Evolutionary conservation across 1,139 yeast species (phyloP).

Genomic region (Tardiomyces blankii): DNA sequence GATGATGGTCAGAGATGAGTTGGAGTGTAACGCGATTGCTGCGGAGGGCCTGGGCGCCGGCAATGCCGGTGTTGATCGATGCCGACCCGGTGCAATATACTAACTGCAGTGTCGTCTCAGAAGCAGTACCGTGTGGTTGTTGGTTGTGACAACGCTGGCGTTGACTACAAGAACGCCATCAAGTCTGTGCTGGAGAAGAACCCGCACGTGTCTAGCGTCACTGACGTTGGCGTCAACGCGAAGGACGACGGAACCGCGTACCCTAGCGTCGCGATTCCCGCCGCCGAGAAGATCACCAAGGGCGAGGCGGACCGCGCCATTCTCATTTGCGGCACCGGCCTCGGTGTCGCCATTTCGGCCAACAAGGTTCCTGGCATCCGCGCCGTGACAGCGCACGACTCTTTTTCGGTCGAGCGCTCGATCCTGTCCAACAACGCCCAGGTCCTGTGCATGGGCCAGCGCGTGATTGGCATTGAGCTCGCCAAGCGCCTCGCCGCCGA

Average conservation of each 20-base stretch:
- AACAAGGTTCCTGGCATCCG: conserved; percentile 37
- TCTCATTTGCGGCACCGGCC: conserved; percentile 37
- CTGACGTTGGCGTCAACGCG: conserved; percentile 31
- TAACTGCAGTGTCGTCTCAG: background rate
- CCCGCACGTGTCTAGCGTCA: conserved; percentile 26
- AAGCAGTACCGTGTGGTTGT: conserved; percentile 20
- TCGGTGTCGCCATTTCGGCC: conserved; percentile 38
- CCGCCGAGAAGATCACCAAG: conserved; percentile 30
- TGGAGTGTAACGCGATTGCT: too few relatives aligned
- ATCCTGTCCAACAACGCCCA: conserved; percentile 35
- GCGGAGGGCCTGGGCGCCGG: too few relatives aligned
- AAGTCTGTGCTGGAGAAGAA: conserved; percentile 27
- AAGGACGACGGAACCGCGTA: conserved; percentile 26
- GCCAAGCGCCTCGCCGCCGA: conserved; percentile 34
- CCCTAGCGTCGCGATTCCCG: conserved; percentile 34
- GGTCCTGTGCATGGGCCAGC: conserved; percentile 37
- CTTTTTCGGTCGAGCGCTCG: conserved; percentile 36
- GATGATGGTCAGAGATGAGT: too few relatives aligned
- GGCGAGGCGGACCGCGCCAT: conserved; percentile 36
- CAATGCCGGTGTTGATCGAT: too few relatives aligned
- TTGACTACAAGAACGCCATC: conserved; percentile 32
- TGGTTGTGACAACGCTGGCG: conserved; percentile 38
- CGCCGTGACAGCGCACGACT: conserved; percentile 41
- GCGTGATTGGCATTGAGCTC: conserved; percentile 36
- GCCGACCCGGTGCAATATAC: too few relatives aligned